These are phyloP conservation scores for Ephemerocybe angulata DNA, from an alignment of 768 basidiomycete species.

Conservation along the genomic window DNA sequence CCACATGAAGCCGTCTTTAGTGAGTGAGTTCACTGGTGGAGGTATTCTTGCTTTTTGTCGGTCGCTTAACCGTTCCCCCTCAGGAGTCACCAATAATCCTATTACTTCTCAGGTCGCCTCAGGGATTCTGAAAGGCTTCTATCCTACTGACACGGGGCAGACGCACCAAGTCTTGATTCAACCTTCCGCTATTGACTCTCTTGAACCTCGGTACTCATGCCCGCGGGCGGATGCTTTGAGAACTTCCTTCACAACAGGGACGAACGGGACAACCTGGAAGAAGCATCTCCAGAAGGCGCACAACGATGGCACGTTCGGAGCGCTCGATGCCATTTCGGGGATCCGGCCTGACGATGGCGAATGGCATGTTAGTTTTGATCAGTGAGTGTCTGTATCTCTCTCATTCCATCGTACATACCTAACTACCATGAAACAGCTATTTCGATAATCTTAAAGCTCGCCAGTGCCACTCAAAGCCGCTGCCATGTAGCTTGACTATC, in stretches of 20 bases:
- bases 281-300: slow-evolving; percentile 31
- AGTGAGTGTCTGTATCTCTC: slow-evolving; percentile 28
- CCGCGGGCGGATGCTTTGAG: slow-evolving; percentile 31
- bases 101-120: slow-evolving; percentile 53
- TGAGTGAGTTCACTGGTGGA: slow-evolving; percentile 16
- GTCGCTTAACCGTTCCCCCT: neutral
- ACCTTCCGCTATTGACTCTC: slow-evolving; percentile 39
- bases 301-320: slow-evolving; percentile 36
- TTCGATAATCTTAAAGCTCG: slow-evolving; percentile 52
- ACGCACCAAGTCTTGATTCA: slow-evolving; percentile 36
- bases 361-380: slow-evolving; percentile 51
- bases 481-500: slow-evolving; percentile 45
- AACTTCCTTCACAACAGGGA: slow-evolving; percentile 36
- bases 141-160: slow-evolving; percentile 29
- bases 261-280: slow-evolving; percentile 35
- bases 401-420: neutral
- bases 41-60: neutral
- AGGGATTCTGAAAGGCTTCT: slow-evolving; percentile 42
- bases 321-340: slow-evolving; percentile 42
- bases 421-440: slow-evolving; percentile 30
- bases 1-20: slow-evolving; percentile 34
- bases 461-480: slow-evolving; percentile 42
- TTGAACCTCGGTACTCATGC: slow-evolving; percentile 46
- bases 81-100: slow-evolving; percentile 50
- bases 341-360: slow-evolving; percentile 37